phyloP scores from a whole-genome alignment of 441 rosid genomes.

The Gossypium laxum region DNA sequence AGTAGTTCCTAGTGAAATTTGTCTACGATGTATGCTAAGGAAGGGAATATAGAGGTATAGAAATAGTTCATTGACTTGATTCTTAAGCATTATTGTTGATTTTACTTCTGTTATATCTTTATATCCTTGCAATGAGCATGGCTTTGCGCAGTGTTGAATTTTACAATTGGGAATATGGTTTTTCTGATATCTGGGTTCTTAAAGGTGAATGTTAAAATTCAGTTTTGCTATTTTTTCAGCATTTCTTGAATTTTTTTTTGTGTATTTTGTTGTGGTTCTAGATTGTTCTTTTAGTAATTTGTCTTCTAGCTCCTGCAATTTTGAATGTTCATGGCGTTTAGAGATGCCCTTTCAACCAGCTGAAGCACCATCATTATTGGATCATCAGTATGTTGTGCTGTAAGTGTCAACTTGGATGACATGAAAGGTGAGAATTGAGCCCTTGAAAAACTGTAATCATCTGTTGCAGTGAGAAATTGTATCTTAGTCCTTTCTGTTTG shows the following conservation, averaged over 20 bases:
- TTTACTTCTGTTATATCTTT: background rate
- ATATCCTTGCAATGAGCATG: background rate
- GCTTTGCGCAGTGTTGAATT: background rate
- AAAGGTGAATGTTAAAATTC: background rate
- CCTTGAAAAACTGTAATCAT: background rate
- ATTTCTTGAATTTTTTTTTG: background rate
- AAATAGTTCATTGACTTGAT: background rate
- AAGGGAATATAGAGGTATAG: background rate
- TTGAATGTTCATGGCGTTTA: background rate
- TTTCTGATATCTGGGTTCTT: background rate
- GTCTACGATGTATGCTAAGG: background rate
- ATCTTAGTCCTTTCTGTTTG: background rate
- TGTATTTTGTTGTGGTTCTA: background rate
- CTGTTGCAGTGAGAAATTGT: background rate
- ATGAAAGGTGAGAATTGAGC: background rate
- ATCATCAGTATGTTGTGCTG: background rate
- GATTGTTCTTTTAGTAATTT: background rate
- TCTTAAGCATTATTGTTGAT: background rate
- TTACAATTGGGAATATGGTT: background rate
- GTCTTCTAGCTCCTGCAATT: background rate
- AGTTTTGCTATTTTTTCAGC: background rate
- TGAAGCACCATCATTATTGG: background rate
- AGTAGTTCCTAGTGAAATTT: background rate
- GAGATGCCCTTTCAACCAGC: background rate
- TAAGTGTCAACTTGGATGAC: slow-evolving; percentile 1